Evolutionary conservation across 768 basidiomycete genomes (phyloP).

Genomic region (Stropharia rugosoannulata): DNA sequence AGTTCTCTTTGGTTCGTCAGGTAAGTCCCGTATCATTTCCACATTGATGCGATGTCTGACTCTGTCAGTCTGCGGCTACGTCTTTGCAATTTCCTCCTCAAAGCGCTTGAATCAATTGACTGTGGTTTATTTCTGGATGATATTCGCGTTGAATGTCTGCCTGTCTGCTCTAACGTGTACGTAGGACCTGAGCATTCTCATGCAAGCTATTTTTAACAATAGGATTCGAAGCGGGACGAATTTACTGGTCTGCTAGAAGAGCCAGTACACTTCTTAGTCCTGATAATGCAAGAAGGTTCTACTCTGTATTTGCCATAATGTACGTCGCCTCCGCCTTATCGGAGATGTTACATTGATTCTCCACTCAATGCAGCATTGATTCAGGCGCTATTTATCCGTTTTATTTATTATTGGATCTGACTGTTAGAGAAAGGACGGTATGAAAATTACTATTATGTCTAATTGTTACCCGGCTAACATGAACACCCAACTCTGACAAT

Average conservation of each 20-base stretch:
- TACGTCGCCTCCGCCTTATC: constrained; percentile 5
- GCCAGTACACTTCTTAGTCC: constrained; percentile 15
- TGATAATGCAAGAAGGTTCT: constrained; percentile 12
- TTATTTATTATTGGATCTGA: constrained; percentile 18
- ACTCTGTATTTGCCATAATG: constrained; percentile 13
- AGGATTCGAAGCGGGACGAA: constrained; percentile 9
- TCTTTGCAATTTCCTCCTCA: constrained; percentile 13
- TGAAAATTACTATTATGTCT: background rate
- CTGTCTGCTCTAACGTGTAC: constrained; percentile 21
- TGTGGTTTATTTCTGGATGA: constrained; percentile 20
- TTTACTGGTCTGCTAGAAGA: constrained; percentile 14
- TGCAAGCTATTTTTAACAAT: background rate
- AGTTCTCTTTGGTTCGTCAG: constrained; percentile 14
- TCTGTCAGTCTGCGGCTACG: constrained; percentile 17
- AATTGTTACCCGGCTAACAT: background rate
- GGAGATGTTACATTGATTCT: background rate
- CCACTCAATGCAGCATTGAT: constrained; percentile 14
- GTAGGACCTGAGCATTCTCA: background rate
- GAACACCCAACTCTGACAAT: background rate
- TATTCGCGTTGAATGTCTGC: constrained; percentile 16
- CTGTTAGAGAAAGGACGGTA: constrained; percentile 5
- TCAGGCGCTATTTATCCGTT: constrained; percentile 18
- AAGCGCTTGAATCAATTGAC: constrained; percentile 2
- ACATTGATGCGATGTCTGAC: background rate
- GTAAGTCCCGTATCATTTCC: constrained; percentile 9